Percentiles rank a stretch among this genome's conserved stretches.
phyloP scores from a whole-genome alignment of 2,329 filamentous ascomycete species.

The Cladosporium sp. region DNA sequence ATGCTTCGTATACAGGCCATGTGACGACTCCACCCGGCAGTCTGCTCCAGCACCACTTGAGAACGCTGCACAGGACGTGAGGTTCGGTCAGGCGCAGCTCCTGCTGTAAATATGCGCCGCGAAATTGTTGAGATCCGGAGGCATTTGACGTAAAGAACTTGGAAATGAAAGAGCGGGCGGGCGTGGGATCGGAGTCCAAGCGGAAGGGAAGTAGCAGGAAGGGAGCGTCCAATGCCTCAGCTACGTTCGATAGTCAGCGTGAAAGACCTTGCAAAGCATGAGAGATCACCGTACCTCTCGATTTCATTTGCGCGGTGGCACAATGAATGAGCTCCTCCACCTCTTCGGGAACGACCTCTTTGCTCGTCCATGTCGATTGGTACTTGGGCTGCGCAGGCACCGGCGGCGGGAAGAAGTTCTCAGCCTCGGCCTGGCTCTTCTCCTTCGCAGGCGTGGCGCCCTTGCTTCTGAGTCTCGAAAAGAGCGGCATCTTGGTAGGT shows the following conservation, averaged over 20 bases:
- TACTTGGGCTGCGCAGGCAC: conserved; percentile 65
- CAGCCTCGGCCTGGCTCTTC: conserved; percentile 40
- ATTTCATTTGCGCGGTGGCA: conserved; percentile 88
- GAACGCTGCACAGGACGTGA: conserved; percentile 87
- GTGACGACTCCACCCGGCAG: conserved; percentile 85
- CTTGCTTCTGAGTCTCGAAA: conserved; percentile 66
- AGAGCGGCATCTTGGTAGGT: conserved; percentile 47
- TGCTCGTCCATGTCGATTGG: conserved; percentile 79
- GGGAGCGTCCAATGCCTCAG: conserved; percentile 73
- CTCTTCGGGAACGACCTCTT: conserved; percentile 78
- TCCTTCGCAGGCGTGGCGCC: conserved; percentile 57
- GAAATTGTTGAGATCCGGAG: conserved; percentile 51
- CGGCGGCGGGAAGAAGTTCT: conserved; percentile 7
- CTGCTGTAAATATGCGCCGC: conserved; percentile 67
- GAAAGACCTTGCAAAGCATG: background rate
- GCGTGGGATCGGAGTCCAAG: conserved; percentile 84
- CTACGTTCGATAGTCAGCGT: conserved; percentile 14
- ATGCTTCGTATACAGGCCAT: conserved; percentile 95
- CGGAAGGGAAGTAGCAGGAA: conserved; percentile 93
- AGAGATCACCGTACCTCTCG: conserved; percentile 62
- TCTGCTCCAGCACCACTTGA: conserved; percentile 98
- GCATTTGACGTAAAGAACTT: conserved; percentile 76
- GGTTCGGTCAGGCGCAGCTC: conserved; percentile 90
- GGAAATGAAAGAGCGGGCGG: conserved; percentile 84
- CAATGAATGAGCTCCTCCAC: conserved; percentile 78